Base-by-base conservation (phyloP, 805 yeast genomes). In the Vanderwaltozyma verrucispora region DNA sequence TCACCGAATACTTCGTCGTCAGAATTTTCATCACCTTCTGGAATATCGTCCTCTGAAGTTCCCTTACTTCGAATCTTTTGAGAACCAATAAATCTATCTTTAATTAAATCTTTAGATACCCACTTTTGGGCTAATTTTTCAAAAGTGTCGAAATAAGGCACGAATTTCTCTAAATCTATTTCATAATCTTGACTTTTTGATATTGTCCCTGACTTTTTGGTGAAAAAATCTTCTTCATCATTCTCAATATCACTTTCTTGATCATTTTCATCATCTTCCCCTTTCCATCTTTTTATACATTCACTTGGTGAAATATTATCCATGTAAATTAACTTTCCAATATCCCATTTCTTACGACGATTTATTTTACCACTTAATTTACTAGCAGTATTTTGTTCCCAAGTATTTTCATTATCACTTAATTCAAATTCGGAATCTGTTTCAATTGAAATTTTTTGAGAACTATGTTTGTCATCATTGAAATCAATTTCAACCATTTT, bases 271-370 rank as follows among this genome's bases (percentile, higher is more conserved):
- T 50, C 59, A 28, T 66, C 69, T 48, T 74, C 75, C 24, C 71
- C 67, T 46, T 60, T 74, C 94, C 94, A 84, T 59, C 88, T 72
- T 29, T 64, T 65, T 33, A 85, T 65, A 25, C 72, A 92, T 45
- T 81, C 92, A 1, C 63, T 67, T 0, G 96, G 88, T 11, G 76
- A 74, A 30, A 86, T 68, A 47, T 84, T 80, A 40, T 80, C 77
- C 74, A 82, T 69, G 58, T 92, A 89, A 4, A 92, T 64, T 39
- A 89, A 63, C 52, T 82, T 84, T 48, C 80, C 77, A 43, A 89
- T 74, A 57, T 89, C 84, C 88, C 94, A 84, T 41, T 65, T 67
- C 60, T 68, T 73, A 49, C 63, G 68, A 32, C 46, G 50, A 53
- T 60, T 65, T 41, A 62, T 53, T 5, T 71, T 46, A n/a, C 80